Percentiles rank a stretch among this genome's conserved stretches.
phyloP scores from a whole-genome alignment of 345 rosid species.

The Arabidopsis thaliana region TAIR10.1 NC_003076.8:16222001-16222500 shows the following conservation, averaged over 20 bases:
- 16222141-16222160: slow-evolving; percentile 1
- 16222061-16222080: slow-evolving; percentile 90
- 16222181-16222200: not conserved
- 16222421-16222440: slow-evolving; percentile 23
- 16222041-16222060: slow-evolving; percentile 38
- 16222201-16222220: not conserved
- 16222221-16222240: slow-evolving; percentile 44
- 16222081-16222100: slow-evolving; percentile 75
- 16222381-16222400: not conserved
- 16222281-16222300: slow-evolving; percentile 61
- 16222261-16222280: slow-evolving; percentile 77
- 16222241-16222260: slow-evolving; percentile 56
- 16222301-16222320: slow-evolving; percentile 69
- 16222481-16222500: slow-evolving; percentile 69
- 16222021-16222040: slow-evolving; percentile 23
- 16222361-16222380: slow-evolving; percentile 10
- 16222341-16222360: slow-evolving; percentile 59
- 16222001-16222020: not conserved
- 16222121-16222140: slow-evolving; percentile 75
- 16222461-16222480: slow-evolving; percentile 59
- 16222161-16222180: slow-evolving; percentile 9
- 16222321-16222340: slow-evolving; percentile 74
- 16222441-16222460: slow-evolving; percentile 57
- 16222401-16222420: slow-evolving; percentile 11
- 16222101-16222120: slow-evolving; percentile 56